These are phyloP conservation scores for Pseudoturritis turrita DNA, from an alignment of 345 rosid species.

Conservation along the genomic window DNA sequence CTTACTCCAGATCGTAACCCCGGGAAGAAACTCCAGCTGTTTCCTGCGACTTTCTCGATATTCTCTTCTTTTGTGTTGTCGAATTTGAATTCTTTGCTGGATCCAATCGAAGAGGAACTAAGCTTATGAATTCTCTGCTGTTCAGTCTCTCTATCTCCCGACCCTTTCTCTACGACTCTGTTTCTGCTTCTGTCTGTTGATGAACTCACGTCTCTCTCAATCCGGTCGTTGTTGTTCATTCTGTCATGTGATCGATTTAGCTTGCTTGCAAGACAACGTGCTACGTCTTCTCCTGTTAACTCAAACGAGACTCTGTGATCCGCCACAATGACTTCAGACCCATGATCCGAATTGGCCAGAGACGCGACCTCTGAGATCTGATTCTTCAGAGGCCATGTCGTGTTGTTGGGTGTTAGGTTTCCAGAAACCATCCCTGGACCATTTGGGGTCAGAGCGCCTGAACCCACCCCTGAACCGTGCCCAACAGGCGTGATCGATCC, in stretches of 20 bases:
- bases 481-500: slow-evolving; percentile 84
- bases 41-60: slow-evolving; percentile 62
- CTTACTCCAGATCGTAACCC: slow-evolving; percentile 69
- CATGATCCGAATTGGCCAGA: slow-evolving; percentile 43
- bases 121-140: slow-evolving; percentile 39
- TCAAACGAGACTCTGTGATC: slow-evolving; percentile 88
- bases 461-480: slow-evolving; percentile 67
- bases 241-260: slow-evolving; percentile 31
- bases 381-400: slow-evolving; percentile 39
- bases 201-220: slow-evolving; percentile 17
- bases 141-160: slow-evolving; percentile 44
- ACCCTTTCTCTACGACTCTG: slow-evolving; percentile 30
- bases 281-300: slow-evolving; percentile 93
- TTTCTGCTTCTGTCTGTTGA: slow-evolving; percentile 11
- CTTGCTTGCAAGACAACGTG: slow-evolving; percentile 68
- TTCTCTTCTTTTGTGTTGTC: slow-evolving; percentile 56
- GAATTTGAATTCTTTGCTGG: slow-evolving; percentile 85
- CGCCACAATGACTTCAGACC: slow-evolving; percentile 32
- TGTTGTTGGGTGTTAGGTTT: slow-evolving; percentile 55
- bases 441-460: slow-evolving; percentile 74
- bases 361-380: slow-evolving; percentile 50
- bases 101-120: slow-evolving; percentile 59
- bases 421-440: slow-evolving; percentile 67
- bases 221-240: slow-evolving; percentile 19
- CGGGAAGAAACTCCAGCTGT: slow-evolving; percentile 86